Percentiles rank a stretch among this genome's conserved stretches.
These are phyloP conservation scores for Quercus aquifolioides DNA, from an alignment of 306 rosid genomes.

Conservation along the genomic window DNA sequence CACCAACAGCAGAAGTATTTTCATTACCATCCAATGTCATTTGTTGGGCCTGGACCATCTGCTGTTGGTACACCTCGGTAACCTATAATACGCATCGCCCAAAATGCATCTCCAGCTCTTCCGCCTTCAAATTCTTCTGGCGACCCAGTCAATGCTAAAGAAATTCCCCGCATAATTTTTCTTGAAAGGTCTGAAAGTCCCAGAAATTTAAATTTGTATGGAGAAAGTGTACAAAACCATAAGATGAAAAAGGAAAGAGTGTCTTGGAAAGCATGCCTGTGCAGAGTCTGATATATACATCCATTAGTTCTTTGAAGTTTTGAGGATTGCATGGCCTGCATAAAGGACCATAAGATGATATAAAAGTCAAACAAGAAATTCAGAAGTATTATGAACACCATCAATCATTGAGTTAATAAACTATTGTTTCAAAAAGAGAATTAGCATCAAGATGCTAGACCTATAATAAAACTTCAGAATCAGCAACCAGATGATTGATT, in stretches of 20 bases:
- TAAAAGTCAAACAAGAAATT: neutral
- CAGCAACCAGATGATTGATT: constrained; percentile 1
- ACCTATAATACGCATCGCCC: constrained; percentile 84
- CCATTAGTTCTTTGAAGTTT: constrained; percentile 52
- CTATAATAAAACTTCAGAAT: neutral
- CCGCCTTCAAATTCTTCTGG: constrained; percentile 87
- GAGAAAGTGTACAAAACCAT: constrained; percentile 1
- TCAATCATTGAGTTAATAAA: neutral
- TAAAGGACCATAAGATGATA: constrained; percentile 16
- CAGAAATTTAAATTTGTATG: constrained; percentile 8
- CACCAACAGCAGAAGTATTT: constrained; percentile 4
- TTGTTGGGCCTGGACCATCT: constrained; percentile 32
- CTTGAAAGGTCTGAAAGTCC: constrained; percentile 64
- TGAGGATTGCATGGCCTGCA: constrained; percentile 82
- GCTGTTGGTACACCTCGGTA: constrained; percentile 52
- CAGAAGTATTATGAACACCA: neutral
- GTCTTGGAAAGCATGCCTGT: constrained; percentile 54
- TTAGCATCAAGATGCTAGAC: neutral
- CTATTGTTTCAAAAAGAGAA: neutral
- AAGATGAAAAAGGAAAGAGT: neutral
- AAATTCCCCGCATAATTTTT: constrained; percentile 84
- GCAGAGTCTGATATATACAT: constrained; percentile 72
- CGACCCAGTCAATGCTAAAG: constrained; percentile 81
- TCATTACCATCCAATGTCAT: constrained; percentile 83
- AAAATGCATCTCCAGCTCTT: constrained; percentile 90